Percentiles rank a stretch among this genome's conserved stretches.
Evolutionary conservation across 2,329 filamentous ascomycete genomes (phyloP).

Genomic region (Fusarium oligoseptatum): DNA sequence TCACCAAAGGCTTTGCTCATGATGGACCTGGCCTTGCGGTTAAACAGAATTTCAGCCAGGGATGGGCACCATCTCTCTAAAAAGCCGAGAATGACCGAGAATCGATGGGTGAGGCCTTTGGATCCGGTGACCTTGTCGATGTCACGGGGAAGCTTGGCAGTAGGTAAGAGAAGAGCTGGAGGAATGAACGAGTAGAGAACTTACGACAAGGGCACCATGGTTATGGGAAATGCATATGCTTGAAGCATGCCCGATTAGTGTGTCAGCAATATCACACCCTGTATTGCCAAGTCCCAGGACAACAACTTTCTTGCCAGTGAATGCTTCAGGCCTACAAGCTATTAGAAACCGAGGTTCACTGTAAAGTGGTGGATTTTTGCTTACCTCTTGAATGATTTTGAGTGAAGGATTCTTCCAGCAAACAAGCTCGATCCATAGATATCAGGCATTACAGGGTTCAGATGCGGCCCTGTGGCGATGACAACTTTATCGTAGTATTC

Average conservation of each 20-base stretch:
- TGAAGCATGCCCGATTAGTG: background rate
- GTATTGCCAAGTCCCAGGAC: slow-evolving; percentile 1
- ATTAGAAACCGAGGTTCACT: background rate
- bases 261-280: background rate
- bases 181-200: background rate
- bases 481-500: slow-evolving; percentile 56
- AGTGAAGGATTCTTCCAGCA: background rate
- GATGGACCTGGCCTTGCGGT: background rate
- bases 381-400: background rate
- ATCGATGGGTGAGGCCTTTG: background rate
- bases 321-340: background rate
- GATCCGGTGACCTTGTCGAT: slow-evolving; percentile 1
- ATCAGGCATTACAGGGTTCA: slow-evolving; percentile 52
- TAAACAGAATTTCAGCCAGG: background rate
- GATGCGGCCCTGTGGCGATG: slow-evolving; percentile 54
- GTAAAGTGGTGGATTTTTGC: background rate
- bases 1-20: background rate
- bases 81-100: background rate
- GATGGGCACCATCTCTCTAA: slow-evolving; percentile 1
- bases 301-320: background rate
- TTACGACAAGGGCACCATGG: background rate
- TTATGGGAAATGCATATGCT: background rate
- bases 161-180: background rate
- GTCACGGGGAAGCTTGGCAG: background rate
- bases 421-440: slow-evolving; percentile 50